A percentile compares a stretch with the other conserved stretches of the same genome.
Conservation (phyloP, 225 moss, liverwort and hornwort species). For the Rhytidiadelphus loreus region DNA sequence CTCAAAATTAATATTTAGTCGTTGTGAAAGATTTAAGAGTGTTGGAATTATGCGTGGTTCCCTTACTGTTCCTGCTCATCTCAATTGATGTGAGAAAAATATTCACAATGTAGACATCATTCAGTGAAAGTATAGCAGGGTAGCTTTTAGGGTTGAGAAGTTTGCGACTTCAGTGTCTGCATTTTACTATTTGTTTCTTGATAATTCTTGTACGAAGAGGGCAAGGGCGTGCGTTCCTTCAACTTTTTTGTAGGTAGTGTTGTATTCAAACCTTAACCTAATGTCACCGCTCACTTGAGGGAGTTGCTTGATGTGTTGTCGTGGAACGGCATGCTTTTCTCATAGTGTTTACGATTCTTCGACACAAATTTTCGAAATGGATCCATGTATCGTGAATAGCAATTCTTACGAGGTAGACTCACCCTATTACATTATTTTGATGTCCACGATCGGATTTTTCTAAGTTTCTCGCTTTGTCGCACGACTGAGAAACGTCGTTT, state of each 20-base stretch:
- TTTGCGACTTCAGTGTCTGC: background rate
- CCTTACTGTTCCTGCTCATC: background rate
- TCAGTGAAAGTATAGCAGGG: background rate
- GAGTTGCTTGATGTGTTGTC: background rate
- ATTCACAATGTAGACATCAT: background rate
- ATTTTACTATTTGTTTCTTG: background rate
- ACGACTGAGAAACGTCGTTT: background rate
- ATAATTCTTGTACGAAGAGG: background rate
- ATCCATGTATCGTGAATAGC: background rate
- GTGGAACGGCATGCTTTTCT: background rate
- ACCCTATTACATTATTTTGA: background rate
- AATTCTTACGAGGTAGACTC: background rate
- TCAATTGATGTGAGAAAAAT: background rate
- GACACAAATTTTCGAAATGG: background rate
- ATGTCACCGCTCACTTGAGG: background rate
- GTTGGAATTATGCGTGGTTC: background rate
- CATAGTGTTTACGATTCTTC: background rate
- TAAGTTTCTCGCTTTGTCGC: background rate
- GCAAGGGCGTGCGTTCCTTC: background rate
- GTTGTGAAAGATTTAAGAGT: background rate
- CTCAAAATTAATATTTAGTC: background rate
- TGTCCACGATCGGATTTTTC: background rate
- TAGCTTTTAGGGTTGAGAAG: background rate
- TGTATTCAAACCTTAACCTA: background rate
- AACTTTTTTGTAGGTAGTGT: background rate